phyloP scores from a whole-genome alignment of 495 filamentous ascomycete species.

The Aspergillus cavernicola region DNA sequence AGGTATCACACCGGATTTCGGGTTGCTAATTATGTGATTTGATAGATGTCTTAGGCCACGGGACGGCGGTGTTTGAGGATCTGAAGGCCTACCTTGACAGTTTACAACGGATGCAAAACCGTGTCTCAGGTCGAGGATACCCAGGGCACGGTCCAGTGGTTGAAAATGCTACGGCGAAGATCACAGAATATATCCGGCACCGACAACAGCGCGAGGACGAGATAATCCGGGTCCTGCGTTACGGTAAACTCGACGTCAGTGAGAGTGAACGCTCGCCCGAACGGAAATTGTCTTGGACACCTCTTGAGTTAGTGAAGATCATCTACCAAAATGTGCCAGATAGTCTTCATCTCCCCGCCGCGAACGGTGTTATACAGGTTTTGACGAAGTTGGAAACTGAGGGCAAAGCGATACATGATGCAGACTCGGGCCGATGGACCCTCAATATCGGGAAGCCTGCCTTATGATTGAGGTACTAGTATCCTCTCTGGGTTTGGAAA shows the following conservation, averaged over 20 bases:
- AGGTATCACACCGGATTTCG: background rate
- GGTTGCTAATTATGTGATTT: background rate
- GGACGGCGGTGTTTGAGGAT: conserved; percentile 89
- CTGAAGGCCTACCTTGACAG: conserved; percentile 68
- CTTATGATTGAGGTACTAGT: conserved; percentile 21
- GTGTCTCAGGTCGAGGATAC: conserved; percentile 70
- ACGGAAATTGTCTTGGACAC: conserved; percentile 49
- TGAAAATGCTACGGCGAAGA: conserved; percentile 57
- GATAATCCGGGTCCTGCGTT: conserved; percentile 63
- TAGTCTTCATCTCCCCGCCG: conserved; percentile 69
- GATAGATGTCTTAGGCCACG: conserved; percentile 79
- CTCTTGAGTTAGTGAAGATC: conserved; percentile 77
- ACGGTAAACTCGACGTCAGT: conserved; percentile 30
- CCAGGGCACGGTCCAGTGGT: conserved; percentile 84
- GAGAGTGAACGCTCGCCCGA: conserved; percentile 34
- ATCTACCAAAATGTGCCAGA: conserved; percentile 80
- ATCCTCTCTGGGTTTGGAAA: background rate
- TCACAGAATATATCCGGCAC: conserved; percentile 80
- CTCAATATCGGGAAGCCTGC: conserved; percentile 32
- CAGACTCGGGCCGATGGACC: conserved; percentile 52
- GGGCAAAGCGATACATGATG: conserved; percentile 51
- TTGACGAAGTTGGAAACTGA: conserved; percentile 66
- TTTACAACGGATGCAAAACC: conserved; percentile 63
- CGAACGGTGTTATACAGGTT: conserved; percentile 63
- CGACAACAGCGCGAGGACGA: conserved; percentile 76